phyloP scores from a whole-genome alignment of 2,329 filamentous ascomycete species.

The Fusarium secorum region DNA sequence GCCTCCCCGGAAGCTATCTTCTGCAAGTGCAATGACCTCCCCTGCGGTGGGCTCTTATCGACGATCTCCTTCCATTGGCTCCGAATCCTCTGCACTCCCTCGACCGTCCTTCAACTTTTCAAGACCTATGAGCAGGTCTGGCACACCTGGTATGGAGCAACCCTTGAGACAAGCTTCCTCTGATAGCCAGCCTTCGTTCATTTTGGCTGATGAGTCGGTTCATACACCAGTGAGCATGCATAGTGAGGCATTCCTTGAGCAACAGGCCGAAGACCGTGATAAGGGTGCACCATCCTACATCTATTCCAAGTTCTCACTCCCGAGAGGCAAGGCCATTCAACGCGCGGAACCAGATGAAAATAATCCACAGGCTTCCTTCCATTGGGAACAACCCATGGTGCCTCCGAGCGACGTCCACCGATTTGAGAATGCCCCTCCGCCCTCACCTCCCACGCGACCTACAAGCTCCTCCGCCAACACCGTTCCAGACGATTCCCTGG shows the following conservation, averaged over 20 bases:
- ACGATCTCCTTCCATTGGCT: slow-evolving; percentile 84
- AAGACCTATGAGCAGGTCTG: slow-evolving; percentile 80
- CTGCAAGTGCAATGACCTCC: slow-evolving; percentile 66
- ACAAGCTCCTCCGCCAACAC: slow-evolving; percentile 61
- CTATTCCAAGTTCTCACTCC: slow-evolving; percentile 84
- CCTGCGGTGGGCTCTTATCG: slow-evolving; percentile 69
- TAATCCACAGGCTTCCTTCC: slow-evolving; percentile 61
- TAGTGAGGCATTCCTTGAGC: slow-evolving; percentile 71
- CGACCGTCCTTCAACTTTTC: slow-evolving; percentile 93
- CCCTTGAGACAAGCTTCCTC: slow-evolving; percentile 70
- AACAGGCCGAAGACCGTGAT: slow-evolving; percentile 56
- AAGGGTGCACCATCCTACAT: slow-evolving; percentile 76
- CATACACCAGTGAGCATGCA: slow-evolving; percentile 77
- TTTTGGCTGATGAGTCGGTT: slow-evolving; percentile 69
- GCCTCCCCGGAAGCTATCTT: slow-evolving; percentile 78
- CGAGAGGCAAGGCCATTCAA: slow-evolving; percentile 81
- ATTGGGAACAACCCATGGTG: slow-evolving; percentile 66
- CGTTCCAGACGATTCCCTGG: slow-evolving; percentile 49
- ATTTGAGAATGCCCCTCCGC: slow-evolving; percentile 58
- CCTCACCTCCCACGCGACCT: slow-evolving; percentile 68
- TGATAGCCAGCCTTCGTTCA: slow-evolving; percentile 72
- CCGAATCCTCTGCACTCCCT: slow-evolving; percentile 77
- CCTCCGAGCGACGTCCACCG: slow-evolving; percentile 54
- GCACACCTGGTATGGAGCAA: slow-evolving; percentile 65
- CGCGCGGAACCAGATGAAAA: slow-evolving; percentile 69